Evolutionary conservation across 2,329 filamentous ascomycete species (phyloP).

Genomic region (Hymenoscyphus albidus): DNA sequence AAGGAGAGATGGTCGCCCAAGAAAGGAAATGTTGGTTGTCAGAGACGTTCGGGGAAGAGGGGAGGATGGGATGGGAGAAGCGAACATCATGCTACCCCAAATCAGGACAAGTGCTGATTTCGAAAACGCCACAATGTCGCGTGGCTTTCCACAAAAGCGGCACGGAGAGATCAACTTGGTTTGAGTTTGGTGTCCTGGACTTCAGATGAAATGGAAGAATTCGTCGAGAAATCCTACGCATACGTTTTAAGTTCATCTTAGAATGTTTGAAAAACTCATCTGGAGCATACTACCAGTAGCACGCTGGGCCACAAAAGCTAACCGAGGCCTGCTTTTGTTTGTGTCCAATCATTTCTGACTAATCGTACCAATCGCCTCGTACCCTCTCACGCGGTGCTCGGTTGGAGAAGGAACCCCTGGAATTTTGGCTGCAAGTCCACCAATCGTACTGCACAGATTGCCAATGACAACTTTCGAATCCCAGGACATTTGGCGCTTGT

Average conservation of each 20-base stretch:
- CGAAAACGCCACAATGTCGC: background rate
- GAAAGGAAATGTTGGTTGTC: background rate
- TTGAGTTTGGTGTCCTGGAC: background rate
- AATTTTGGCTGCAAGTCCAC: background rate
- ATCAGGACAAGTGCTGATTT: background rate
- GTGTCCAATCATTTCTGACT: no score
- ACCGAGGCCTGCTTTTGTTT: no score
- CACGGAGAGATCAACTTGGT: background rate
- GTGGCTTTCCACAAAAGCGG: background rate
- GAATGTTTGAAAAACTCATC: no score
- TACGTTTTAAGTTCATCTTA: no score
- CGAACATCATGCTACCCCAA: constrained; percentile 1
- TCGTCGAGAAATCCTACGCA: no score
- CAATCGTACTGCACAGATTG: background rate
- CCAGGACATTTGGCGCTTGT: background rate
- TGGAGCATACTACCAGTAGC: no score
- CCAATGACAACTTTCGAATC: background rate
- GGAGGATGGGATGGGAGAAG: background rate
- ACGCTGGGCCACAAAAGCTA: no score
- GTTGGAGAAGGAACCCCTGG: no score
- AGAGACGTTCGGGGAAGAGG: background rate
- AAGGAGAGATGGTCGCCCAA: background rate
- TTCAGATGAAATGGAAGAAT: no score
- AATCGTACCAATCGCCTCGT: no score
- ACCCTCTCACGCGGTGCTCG: no score